Conservation (phyloP, 1,139 yeast species). For the Geotrichum carabidarum region DNA sequence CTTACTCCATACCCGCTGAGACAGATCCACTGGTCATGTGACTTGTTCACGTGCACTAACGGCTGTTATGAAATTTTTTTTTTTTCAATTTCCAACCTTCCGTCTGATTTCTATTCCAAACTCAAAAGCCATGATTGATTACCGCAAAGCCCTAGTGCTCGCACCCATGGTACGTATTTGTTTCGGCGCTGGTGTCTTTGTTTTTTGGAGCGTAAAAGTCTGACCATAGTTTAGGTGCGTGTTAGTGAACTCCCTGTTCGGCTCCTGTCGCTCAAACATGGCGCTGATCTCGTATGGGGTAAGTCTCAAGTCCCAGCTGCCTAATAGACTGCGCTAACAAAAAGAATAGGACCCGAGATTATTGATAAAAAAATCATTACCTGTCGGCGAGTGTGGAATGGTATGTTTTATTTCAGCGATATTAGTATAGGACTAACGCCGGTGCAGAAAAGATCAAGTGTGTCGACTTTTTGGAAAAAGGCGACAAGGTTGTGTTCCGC, state of each 20-base stretch:
- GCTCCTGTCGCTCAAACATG: conserved; percentile 67
- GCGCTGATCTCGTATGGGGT: conserved; percentile 93
- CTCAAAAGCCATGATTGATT: conserved; percentile 35
- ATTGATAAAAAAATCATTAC: conserved; percentile 75
- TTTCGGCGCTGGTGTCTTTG: background rate
- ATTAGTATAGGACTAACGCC: background rate
- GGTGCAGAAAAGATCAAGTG: conserved; percentile 31
- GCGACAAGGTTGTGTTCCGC: conserved; percentile 56
- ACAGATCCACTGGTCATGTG: too few species aligned
- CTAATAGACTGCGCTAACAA: background rate
- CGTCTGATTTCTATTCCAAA: background rate
- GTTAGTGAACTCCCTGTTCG: conserved; percentile 92
- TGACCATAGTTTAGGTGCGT: conserved; percentile 47
- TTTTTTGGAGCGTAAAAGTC: background rate
- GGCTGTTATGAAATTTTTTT: too few species aligned
- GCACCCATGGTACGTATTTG: conserved; percentile 70
- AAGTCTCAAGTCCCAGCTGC: conserved; percentile 13
- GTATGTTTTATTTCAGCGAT: conserved; percentile 46
- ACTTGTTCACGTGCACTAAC: too few species aligned
- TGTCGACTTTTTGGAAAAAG: conserved; percentile 39
- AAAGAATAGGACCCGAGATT: conserved; percentile 61
- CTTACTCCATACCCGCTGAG: too few species aligned
- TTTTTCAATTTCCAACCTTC: too few species aligned
- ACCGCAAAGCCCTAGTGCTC: conserved; percentile 68
- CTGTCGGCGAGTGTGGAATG: conserved; percentile 62